These are phyloP conservation scores for Exophiala sp. DNA, from an alignment of 2,329 filamentous ascomycete species.

Conservation along the genomic window DNA sequence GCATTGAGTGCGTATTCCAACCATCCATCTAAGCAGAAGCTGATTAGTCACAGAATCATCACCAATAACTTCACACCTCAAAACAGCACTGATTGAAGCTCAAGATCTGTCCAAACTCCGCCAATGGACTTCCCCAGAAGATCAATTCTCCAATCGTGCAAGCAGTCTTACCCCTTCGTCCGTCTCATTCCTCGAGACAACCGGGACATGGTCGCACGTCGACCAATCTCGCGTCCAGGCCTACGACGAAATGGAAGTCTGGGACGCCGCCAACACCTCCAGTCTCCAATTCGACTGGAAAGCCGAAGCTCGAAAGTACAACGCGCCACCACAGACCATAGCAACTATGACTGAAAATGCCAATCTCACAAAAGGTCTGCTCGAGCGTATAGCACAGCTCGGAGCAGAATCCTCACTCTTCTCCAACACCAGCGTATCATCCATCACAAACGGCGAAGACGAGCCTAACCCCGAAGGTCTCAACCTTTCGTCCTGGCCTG, in stretches of 20 bases:
- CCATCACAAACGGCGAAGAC: slow-evolving; percentile 70
- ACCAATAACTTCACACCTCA: slow-evolving; percentile 69
- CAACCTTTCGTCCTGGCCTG: slow-evolving; percentile 83
- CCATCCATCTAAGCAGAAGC: not conserved
- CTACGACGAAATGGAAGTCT: slow-evolving; percentile 96
- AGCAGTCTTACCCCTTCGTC: slow-evolving; percentile 90
- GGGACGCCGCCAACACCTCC: slow-evolving; percentile 88
- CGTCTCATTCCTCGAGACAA: slow-evolving; percentile 73
- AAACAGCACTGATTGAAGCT: slow-evolving; percentile 83
- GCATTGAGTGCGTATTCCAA: slow-evolving; percentile 61
- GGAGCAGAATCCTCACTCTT: slow-evolving; percentile 59
- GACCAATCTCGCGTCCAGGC: slow-evolving; percentile 70
- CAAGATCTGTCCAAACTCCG: slow-evolving; percentile 73
- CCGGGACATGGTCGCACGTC: slow-evolving; percentile 82
- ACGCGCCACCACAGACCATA: slow-evolving; percentile 57
- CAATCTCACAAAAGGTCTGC: slow-evolving; percentile 76
- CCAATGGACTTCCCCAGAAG: slow-evolving; percentile 62
- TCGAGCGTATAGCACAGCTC: slow-evolving; percentile 68
- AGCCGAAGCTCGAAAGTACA: slow-evolving; percentile 36
- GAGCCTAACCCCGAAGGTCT: slow-evolving; percentile 63
- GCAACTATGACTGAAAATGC: slow-evolving; percentile 97
- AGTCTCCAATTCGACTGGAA: slow-evolving; percentile 85
- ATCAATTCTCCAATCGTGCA: slow-evolving; percentile 86
- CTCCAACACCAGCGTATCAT: slow-evolving; percentile 72
- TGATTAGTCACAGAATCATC: slow-evolving; percentile 61